Evolutionary conservation across 2,329 filamentous ascomycete genomes (phyloP).

Genomic region (Chrysosphaeria jannelii): DNA sequence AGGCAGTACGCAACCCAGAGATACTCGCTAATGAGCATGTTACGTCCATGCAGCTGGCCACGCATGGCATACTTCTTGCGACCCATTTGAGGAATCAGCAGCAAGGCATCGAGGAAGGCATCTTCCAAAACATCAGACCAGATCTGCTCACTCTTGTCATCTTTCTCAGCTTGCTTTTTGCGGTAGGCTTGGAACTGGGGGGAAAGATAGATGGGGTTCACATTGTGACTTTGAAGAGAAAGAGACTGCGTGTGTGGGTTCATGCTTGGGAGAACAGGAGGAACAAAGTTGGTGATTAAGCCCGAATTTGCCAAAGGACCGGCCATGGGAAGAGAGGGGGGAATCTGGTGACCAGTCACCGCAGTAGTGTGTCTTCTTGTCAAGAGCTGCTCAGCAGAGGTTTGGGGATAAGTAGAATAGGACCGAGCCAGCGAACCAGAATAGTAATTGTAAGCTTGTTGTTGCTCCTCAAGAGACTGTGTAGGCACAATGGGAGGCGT

Average conservation of each 20-base stretch:
- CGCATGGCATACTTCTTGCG: constrained; percentile 34
- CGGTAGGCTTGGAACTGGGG: constrained; percentile 34
- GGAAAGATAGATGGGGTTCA: constrained; percentile 29
- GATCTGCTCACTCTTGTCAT: constrained; percentile 26
- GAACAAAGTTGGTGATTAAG: constrained; percentile 2
- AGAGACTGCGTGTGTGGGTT: no score
- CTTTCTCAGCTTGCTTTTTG: constrained; percentile 31
- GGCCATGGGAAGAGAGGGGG: constrained; percentile 1
- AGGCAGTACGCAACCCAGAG: constrained; percentile 23
- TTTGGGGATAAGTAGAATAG: no score
- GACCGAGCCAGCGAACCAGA: no score
- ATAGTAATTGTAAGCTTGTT: constrained; percentile 4
- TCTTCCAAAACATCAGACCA: constrained; percentile 32
- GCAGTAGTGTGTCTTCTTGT: constrained; percentile 2
- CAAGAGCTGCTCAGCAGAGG: no score
- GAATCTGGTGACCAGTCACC: constrained; percentile 1
- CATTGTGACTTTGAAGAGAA: constrained; percentile 2
- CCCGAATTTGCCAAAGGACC: constrained; percentile 2
- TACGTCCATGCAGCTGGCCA: constrained; percentile 31
- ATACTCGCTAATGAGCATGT: constrained; percentile 41
- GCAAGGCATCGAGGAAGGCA: constrained; percentile 34
- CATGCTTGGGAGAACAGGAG: no score
- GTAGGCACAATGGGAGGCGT: constrained; percentile 17
- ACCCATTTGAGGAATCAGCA: constrained; percentile 35
- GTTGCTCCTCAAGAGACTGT: constrained; percentile 15